Evolutionary conservation across 139 green algal species (phyloP).

Genomic region (Chlorella sp.): DNA sequence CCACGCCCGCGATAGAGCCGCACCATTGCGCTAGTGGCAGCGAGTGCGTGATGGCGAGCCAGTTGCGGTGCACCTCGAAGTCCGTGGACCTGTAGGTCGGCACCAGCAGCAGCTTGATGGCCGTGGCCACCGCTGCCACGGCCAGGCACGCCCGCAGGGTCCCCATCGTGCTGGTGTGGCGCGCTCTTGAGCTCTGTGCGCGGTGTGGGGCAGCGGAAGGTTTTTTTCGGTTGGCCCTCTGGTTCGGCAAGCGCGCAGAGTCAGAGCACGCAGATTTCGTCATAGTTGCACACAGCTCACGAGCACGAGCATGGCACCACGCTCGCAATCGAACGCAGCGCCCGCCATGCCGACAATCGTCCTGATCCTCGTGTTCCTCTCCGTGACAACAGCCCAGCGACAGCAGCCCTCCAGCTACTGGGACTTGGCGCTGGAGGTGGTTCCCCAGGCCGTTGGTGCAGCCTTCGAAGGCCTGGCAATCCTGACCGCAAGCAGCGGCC

Average conservation of each 20-base stretch:
- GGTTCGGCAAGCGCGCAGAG: too few relatives aligned
- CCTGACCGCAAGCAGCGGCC: neutral
- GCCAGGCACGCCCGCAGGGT: too few relatives aligned
- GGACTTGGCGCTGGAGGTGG: neutral
- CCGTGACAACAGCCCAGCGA: neutral
- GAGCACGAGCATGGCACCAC: too few relatives aligned
- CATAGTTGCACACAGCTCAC: too few relatives aligned
- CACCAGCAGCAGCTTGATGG: slow-evolving; percentile 56
- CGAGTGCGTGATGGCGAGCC: slow-evolving; percentile 84
- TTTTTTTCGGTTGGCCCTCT: too few relatives aligned
- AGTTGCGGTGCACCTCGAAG: slow-evolving; percentile 97
- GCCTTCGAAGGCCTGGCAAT: neutral
- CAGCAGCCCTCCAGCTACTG: neutral
- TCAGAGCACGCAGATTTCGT: too few relatives aligned
- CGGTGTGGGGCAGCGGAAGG: too few relatives aligned
- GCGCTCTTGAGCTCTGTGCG: too few relatives aligned
- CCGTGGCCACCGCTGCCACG: neutral
- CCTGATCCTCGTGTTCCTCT: neutral
- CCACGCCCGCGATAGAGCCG: too few relatives aligned
- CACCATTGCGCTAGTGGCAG: slow-evolving; percentile 70
- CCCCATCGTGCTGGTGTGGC: too few relatives aligned
- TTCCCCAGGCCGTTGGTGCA: neutral
- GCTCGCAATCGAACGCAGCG: too few relatives aligned
- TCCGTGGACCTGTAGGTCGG: slow-evolving; percentile 89
- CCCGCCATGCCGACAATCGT: too few relatives aligned